Evolutionary conservation across 345 rosid species (phyloP).

Genomic region (Orychophragmus violaceus): DNA sequence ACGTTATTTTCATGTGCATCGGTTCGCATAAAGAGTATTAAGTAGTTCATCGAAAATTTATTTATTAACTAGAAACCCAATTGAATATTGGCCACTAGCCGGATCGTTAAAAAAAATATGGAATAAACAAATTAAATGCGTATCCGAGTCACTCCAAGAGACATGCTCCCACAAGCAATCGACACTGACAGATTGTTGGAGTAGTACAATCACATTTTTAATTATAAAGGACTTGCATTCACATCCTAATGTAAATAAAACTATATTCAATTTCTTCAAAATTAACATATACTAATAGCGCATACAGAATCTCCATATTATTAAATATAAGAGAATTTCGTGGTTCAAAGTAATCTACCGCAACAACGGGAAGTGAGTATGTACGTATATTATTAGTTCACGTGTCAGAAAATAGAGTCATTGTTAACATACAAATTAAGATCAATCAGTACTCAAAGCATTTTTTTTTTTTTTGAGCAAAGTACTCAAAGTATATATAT

Average conservation of each 20-base stretch:
- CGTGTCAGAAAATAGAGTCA: not conserved
- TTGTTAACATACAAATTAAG: not conserved
- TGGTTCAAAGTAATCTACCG: not conserved
- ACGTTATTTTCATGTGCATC: constrained; percentile 25
- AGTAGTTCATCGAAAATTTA: not conserved
- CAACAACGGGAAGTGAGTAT: not conserved
- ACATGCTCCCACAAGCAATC: constrained; percentile 32
- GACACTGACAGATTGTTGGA: constrained; percentile 28
- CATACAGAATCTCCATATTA: not conserved
- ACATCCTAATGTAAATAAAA: not conserved
- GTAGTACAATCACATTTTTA: constrained; percentile 14
- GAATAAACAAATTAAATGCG: constrained; percentile 23
- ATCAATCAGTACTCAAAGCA: not conserved
- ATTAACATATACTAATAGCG: not conserved
- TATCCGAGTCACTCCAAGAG: constrained; percentile 34
- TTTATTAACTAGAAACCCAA: not conserved
- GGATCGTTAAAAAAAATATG: not conserved
- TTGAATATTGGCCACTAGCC: constrained; percentile 6
- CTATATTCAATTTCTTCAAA: not conserved
- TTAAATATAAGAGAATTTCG: not conserved
- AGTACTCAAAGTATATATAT: not conserved
- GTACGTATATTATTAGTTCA: not conserved
- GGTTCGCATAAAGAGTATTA: constrained; percentile 5
- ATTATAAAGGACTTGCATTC: not conserved
- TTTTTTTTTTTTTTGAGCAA: no score